These are phyloP conservation scores for Salvia hispanica DNA, from an alignment of 257 asterid species.

Conservation along the genomic window DNA sequence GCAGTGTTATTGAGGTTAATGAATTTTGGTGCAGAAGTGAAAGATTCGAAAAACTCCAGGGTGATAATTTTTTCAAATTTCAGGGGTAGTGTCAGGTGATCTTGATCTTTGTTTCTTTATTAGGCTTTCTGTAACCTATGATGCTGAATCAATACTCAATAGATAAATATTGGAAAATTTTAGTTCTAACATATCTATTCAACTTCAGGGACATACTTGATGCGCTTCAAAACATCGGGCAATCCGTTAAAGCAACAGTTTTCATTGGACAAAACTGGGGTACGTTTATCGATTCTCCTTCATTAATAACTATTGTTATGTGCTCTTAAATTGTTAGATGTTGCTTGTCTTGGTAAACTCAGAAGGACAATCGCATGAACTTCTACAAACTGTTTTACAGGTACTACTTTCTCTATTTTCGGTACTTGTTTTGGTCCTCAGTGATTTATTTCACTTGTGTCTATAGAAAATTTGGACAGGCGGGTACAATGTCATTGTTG, in stretches of 20 bases:
- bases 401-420: slow-evolving; percentile 40
- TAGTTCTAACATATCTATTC: slow-evolving; percentile 30
- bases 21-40: slow-evolving; percentile 63
- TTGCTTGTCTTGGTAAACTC: slow-evolving; percentile 28
- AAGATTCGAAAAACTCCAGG: slow-evolving; percentile 75
- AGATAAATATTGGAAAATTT: slow-evolving; percentile 14
- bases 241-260: slow-evolving; percentile 81
- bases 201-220: slow-evolving; percentile 78
- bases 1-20: slow-evolving; percentile 31
- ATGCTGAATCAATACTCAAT: slow-evolving; percentile 35
- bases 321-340: no score
- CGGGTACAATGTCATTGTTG: slow-evolving; percentile 88
- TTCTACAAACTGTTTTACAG: slow-evolving; percentile 96
- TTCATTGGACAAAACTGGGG: slow-evolving; percentile 98
- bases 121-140: slow-evolving; percentile 12
- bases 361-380: slow-evolving; percentile 94
- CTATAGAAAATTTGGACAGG: slow-evolving; percentile 92
- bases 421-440: slow-evolving; percentile 27
- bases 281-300: slow-evolving; percentile 31
- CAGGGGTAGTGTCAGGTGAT: slow-evolving; percentile 94
- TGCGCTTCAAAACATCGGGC: slow-evolving; percentile 55
- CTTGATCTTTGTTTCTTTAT: slow-evolving; percentile 24
- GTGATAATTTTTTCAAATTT: slow-evolving; percentile 94
- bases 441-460: slow-evolving; percentile 47
- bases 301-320: no score